Base-by-base conservation (phyloP, 2,329 filamentous ascomycete genomes). In the Penicillium glabrum region DNA sequence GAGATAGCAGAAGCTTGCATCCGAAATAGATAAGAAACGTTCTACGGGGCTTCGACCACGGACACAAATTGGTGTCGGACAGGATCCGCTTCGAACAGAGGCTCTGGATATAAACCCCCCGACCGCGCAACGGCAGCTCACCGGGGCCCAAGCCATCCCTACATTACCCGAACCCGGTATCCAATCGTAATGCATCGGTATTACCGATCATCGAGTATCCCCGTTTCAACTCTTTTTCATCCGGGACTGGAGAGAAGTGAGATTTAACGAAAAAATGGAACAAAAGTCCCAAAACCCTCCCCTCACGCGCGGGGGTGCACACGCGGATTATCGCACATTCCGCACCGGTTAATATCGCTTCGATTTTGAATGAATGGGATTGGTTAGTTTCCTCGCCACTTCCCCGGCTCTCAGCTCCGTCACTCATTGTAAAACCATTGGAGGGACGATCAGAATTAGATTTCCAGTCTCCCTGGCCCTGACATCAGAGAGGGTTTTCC, bases 101-200 rank as follows among this genome's bases (percentile, higher is more conserved):
- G 49, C 49, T 51, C 41, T 43, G 37, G 31, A 37, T 50, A 37
- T 29, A 51, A 43, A 26, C 24, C 46, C 31, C 27, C 39, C 37
- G 49, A 52, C 37, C 31, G n/a, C 26, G 46, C 46, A 33, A 33
- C 44, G 41, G 24, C 26, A 44, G n/a, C 53, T 65, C 62, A 64
- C 62, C 62, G 62, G 52, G 56, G 48, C 19, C 19, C 39, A 41
- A 35, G 6, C 39, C 51, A 56, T 62, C 41, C 62, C 62, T 64
- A 64, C 27, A 55, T 65, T 65, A 65, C 62, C 62, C 62, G 62
- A 64, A 6, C 11, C 10, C 19, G 37, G 62, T 65, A 63, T 41
- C 27, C 35, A 39, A n/a, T 39, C n/a, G 35, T 39, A 39, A 3
- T 5, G 3, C 5, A 16, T 53, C 54, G 24, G 35, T 55, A 56